A percentile compares a stretch with the other conserved stretches of the same genome.
phyloP scores from a whole-genome alignment of 2,329 filamentous ascomycete genomes.

The Metarhizium album region DNA sequence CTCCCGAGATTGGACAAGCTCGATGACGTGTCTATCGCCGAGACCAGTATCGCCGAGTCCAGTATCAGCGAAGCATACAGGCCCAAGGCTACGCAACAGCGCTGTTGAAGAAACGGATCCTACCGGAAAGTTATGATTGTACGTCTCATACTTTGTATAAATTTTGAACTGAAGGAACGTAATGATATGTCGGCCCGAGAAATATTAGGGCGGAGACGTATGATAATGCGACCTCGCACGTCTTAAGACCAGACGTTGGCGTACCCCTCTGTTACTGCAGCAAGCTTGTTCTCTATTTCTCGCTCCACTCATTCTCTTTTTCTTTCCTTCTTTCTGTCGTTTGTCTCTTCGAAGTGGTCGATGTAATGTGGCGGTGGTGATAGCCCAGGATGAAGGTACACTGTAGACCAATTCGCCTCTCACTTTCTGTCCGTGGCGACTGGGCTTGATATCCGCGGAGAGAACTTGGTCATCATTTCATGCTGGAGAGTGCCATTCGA shows the following conservation, averaged over 20 bases:
- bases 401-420: not conserved
- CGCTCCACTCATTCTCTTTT: too few relatives aligned
- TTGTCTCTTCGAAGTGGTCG: too few relatives aligned
- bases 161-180: not conserved
- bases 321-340: too few relatives aligned
- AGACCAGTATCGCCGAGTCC: not conserved
- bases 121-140: not conserved
- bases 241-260: too few relatives aligned
- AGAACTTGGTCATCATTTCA: not conserved
- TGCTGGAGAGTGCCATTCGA: not conserved
- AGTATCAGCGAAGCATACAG: not conserved
- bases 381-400: too few relatives aligned
- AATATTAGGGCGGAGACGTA: not conserved
- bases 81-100: not conserved
- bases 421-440: not conserved
- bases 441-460: not conserved
- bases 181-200: not conserved
- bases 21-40: not conserved
- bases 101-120: not conserved
- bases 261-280: too few relatives aligned
- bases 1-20: not conserved
- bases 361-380: not conserved
- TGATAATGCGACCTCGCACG: too few relatives aligned
- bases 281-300: too few relatives aligned
- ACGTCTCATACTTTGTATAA: not conserved